Evolutionary conservation across 2,329 filamentous ascomycete genomes (phyloP).

Genomic region (Colletotrichum cereale): DNA sequence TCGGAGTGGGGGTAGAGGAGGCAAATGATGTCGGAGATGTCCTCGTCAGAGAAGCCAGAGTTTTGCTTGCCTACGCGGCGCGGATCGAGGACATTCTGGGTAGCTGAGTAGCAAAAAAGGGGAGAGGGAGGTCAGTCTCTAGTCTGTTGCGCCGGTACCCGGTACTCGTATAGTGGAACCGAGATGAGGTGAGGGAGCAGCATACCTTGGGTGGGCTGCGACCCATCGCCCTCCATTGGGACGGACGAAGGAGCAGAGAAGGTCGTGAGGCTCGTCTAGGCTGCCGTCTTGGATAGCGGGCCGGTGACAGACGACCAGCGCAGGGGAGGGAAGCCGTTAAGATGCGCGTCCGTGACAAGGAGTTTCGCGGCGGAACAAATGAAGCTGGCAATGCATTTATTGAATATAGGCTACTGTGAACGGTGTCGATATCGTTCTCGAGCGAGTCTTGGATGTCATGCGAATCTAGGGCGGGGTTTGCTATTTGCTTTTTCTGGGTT

Average conservation of each 20-base stretch:
- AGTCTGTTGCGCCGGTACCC: background rate
- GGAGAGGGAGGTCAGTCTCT: constrained; percentile 39
- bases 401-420: constrained; percentile 11
- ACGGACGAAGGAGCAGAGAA: constrained; percentile 9
- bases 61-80: constrained; percentile 83
- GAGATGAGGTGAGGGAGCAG: constrained; percentile 6
- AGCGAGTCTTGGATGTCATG: constrained; percentile 11
- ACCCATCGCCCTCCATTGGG: constrained; percentile 58
- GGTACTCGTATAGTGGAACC: background rate
- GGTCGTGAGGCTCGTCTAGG: constrained; percentile 33
- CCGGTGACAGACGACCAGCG: constrained; percentile 28
- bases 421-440: constrained; percentile 1
- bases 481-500: constrained; percentile 29
- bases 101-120: constrained; percentile 62
- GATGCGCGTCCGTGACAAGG: constrained; percentile 9
- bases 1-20: constrained; percentile 85
- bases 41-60: constrained; percentile 84
- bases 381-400: constrained; percentile 37
- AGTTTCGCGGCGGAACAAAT: constrained; percentile 3
- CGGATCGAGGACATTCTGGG: constrained; percentile 85
- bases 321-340: background rate
- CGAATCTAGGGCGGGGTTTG: constrained; percentile 8
- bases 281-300: constrained; percentile 29
- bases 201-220: constrained; percentile 57
- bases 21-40: constrained; percentile 90